phyloP scores from a whole-genome alignment of 768 basidiomycete genomes.

The Pholiota conissans region DNA sequence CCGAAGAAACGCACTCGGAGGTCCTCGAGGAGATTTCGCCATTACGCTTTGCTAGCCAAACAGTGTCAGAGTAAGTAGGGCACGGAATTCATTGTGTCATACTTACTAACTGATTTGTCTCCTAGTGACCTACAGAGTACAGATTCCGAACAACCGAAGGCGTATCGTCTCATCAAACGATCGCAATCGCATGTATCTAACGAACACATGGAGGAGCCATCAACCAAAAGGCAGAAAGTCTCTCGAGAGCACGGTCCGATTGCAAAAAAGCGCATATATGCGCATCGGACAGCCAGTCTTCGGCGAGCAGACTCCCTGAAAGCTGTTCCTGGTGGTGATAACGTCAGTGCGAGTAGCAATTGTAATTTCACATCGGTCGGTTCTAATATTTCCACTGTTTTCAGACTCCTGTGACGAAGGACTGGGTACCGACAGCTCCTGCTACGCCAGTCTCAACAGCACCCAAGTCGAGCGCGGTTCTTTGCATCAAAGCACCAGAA shows the following conservation, averaged over 20 bases:
- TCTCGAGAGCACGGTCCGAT: not conserved
- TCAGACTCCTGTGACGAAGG: not conserved
- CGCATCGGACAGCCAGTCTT: conserved; percentile 18
- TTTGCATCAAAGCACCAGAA: not conserved
- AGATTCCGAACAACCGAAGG: not conserved
- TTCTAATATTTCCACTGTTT: too few relatives aligned
- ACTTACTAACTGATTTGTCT: not conserved
- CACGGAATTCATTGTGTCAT: not conserved
- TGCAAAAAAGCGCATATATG: conserved; percentile 17
- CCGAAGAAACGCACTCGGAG: not conserved
- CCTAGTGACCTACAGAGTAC: not conserved
- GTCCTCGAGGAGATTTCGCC: not conserved
- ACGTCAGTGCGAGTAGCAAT: not conserved
- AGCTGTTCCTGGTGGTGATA: not conserved
- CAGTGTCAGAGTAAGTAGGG: not conserved
- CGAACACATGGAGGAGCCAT: not conserved
- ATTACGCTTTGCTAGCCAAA: not conserved
- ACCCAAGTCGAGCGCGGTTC: not conserved
- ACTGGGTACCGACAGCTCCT: conserved; percentile 14
- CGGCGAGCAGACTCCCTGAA: conserved; percentile 19
- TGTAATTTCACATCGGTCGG: not conserved
- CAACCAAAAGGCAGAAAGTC: conserved; percentile 14
- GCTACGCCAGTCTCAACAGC: conserved; percentile 6
- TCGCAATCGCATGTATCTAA: conserved; percentile 7
- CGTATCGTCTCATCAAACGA: conserved; percentile 20